Base-by-base conservation (phyloP, 2,329 filamentous ascomycete genomes). In the Dichotomopilus funicola region DNA sequence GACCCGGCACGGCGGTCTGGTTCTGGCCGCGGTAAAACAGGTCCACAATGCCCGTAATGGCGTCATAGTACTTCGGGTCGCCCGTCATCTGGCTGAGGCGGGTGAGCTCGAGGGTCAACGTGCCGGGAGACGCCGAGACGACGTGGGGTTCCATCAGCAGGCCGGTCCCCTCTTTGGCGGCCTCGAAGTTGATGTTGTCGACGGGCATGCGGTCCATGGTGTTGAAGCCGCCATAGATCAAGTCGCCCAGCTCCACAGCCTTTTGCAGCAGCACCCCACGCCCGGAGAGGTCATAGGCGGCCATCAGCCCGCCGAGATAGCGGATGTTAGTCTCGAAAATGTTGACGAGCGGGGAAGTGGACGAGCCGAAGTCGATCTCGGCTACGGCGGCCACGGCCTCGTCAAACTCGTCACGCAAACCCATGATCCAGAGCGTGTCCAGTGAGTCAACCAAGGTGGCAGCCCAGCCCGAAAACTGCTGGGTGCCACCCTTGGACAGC, bases 31-130 rank as follows among this genome's bases (percentile, higher is more conserved):
- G 70, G 57, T 86, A 76, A 59, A 92, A 27, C 68, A 70, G 52
- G 72, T 75, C 37, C 58, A 87, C 89, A 54, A 91, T 79, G 13
- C 85, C 78, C 54, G 86, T 82, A 53, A 88, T 80, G 4, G 86
- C 87, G 68, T 89, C 86, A 67, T 87, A 90, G 71, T 88, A 91
- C 66, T 86, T 89, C 54, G 79, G 71, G 57, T 90, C 77, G 50
- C 81, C 81, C 0, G 87, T 90, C 55, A 91, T 72, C 68, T 90
- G 87, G 9, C 82, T 81, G 42, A 91, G 73, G 4, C 87, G 75
- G 3, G 85, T 89, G 64, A 91, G 87, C 65, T 91, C 88, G 55
- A 91, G 69, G 7, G 80, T 82, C 51, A 91, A 73, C 9, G 85
- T 87, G 31, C 87, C 86, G 8, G 72, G 72, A 7, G 72, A 73